phyloP scores from a whole-genome alignment of 371 early-diverging fungal genomes.

The Parasitella parasitica region DNA sequence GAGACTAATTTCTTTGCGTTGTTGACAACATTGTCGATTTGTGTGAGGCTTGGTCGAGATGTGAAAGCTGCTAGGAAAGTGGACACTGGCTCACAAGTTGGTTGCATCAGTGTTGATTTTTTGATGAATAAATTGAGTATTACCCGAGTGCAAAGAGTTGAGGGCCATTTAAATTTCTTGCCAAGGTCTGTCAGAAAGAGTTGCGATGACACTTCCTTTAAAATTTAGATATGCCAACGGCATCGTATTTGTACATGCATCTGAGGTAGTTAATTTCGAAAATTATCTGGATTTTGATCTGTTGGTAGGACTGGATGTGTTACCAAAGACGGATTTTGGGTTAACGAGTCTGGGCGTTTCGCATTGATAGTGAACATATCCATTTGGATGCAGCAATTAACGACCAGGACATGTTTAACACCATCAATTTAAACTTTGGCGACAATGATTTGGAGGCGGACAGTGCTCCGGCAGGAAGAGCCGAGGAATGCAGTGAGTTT shows the following conservation, averaged over 20 bases:
- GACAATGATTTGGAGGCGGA: neutral
- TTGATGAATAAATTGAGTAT: neutral
- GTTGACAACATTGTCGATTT: no score
- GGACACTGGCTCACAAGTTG: no score
- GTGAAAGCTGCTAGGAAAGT: no score
- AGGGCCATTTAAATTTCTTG: neutral
- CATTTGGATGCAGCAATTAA: neutral
- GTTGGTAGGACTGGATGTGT: conserved; percentile 1
- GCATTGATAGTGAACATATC: neutral
- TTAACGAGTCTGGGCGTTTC: conserved; percentile 3
- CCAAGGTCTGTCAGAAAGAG: neutral
- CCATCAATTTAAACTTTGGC: neutral
- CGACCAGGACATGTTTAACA: neutral
- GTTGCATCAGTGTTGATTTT: no score
- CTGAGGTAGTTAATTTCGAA: conserved; percentile 8
- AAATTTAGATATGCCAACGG: neutral
- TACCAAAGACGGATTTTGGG: neutral
- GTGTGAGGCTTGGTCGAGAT: no score
- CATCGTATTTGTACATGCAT: neutral
- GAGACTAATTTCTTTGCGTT: no score
- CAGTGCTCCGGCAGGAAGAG: conserved; percentile 4
- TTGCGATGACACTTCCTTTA: neutral
- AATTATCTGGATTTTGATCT: neutral
- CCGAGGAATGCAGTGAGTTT: neutral
- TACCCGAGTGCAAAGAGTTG: neutral